phyloP scores from a whole-genome alignment of 371 early-diverging fungal genomes.

The Haplosporangium sp. region DNA sequence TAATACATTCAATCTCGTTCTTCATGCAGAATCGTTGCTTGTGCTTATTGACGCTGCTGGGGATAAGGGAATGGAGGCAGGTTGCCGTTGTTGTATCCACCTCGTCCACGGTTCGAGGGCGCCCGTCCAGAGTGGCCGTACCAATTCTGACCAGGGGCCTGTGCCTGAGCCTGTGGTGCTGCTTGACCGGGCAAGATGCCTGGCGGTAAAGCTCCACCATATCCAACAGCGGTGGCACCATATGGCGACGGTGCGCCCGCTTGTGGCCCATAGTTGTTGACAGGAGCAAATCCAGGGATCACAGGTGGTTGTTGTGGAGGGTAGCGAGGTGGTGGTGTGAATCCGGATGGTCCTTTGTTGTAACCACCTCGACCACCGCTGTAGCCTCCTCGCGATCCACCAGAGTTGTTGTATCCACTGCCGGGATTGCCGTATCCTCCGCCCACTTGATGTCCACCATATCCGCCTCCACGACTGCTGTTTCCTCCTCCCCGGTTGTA shows the following conservation, averaged over 20 bases:
- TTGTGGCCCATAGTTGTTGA: constrained; percentile 38
- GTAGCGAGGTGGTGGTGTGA: constrained; percentile 28
- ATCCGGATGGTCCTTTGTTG: constrained; percentile 16
- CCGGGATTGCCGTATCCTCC: constrained; percentile 35
- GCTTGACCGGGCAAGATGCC: constrained; percentile 34
- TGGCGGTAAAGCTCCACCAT: constrained; percentile 31
- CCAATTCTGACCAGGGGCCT: constrained; percentile 30
- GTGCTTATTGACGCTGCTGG: constrained; percentile 26
- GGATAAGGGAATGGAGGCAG: constrained; percentile 47
- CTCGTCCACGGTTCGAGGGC: constrained; percentile 33
- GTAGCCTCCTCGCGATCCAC: constrained; percentile 31
- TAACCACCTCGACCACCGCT: constrained; percentile 36
- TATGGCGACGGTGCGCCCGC: constrained; percentile 13
- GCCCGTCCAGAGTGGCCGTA: constrained; percentile 37
- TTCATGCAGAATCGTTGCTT: background rate
- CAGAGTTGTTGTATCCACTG: constrained; percentile 12
- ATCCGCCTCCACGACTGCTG: constrained; percentile 27
- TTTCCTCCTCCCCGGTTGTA: constrained; percentile 39
- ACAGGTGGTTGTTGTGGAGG: constrained; percentile 18
- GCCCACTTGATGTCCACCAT: constrained; percentile 43
- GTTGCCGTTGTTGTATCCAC: constrained; percentile 29
- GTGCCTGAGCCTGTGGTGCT: constrained; percentile 14
- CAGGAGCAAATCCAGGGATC: constrained; percentile 42
- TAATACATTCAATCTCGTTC: background rate
- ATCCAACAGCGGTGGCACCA: constrained; percentile 21